Percentiles rank a stretch among this genome's conserved stretches.
phyloP scores from a whole-genome alignment of 1,284 basidiomycete genomes.

The Ceratorhiza oryzae-sativae region DNA sequence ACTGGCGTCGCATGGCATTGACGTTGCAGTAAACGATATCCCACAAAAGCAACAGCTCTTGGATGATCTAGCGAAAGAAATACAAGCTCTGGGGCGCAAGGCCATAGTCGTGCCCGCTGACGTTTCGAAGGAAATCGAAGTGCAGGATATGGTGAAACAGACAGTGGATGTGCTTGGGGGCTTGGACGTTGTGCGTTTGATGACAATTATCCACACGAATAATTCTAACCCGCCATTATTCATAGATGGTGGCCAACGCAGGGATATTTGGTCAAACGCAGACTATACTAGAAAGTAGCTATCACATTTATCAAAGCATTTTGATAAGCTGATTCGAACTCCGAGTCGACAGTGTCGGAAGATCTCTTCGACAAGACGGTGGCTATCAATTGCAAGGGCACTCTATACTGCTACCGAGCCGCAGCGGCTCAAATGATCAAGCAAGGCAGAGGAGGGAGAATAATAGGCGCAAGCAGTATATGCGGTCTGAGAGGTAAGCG shows the following conservation, averaged over 20 bases:
- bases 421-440: constrained; percentile 51
- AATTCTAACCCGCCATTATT: background rate
- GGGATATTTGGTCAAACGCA: constrained; percentile 37
- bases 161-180: constrained; percentile 44
- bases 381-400: constrained; percentile 51
- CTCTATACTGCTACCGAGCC: constrained; percentile 53
- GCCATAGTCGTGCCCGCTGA: constrained; percentile 42
- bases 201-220: background rate
- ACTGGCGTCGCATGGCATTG: constrained; percentile 55
- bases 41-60: constrained; percentile 47
- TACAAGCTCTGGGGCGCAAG: constrained; percentile 43
- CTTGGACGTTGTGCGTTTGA: constrained; percentile 1
- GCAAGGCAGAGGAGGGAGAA: constrained; percentile 52
- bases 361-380: constrained; percentile 44
- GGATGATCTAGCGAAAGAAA: constrained; percentile 37
- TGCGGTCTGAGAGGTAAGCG: background rate
- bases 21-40: constrained; percentile 54
- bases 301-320: background rate
- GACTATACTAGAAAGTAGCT: constrained; percentile 5
- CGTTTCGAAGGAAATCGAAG: constrained; percentile 45
- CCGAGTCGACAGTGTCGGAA: constrained; percentile 1
- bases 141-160: constrained; percentile 43
- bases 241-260: constrained; percentile 45
- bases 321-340: background rate
- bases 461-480: constrained; percentile 48